Percentiles rank a stretch among this genome's conserved stretches.
Evolutionary conservation across 2,329 filamentous ascomycete genomes (phyloP).

Genomic region (Drechslerella coelobrocha): DNA sequence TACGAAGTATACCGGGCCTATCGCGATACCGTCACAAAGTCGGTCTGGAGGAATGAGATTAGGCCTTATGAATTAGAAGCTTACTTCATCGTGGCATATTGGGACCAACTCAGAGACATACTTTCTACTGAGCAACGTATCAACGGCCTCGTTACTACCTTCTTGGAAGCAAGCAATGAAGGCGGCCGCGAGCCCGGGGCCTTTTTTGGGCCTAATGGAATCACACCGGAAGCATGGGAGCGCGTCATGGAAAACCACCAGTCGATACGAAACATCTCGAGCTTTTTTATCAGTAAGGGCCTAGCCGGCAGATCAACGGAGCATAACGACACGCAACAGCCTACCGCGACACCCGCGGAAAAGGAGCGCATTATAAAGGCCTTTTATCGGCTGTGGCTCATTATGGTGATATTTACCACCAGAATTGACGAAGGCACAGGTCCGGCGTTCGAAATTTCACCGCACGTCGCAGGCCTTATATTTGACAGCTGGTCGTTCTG

Average conservation of each 20-base stretch:
- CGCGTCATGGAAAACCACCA: background rate
- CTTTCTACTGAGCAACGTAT: background rate
- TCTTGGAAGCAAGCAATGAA: background rate
- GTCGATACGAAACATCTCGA: background rate
- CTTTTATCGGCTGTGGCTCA: constrained; percentile 11
- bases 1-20: constrained; percentile 2
- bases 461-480: background rate
- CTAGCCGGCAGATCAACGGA: background rate
- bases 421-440: background rate
- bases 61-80: constrained; percentile 9
- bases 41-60: constrained; percentile 7
- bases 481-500: constrained; percentile 14
- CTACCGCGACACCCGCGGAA: background rate
- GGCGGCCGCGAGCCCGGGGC: background rate
- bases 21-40: background rate
- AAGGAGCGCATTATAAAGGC: constrained; percentile 9
- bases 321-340: background rate
- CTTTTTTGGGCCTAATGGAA: background rate
- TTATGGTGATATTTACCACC: background rate
- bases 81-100: constrained; percentile 8
- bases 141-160: background rate
- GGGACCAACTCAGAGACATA: background rate
- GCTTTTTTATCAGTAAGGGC: background rate
- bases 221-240: background rate
- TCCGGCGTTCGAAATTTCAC: background rate